Percentiles rank a stretch among this genome's conserved stretches.
These are phyloP conservation scores for Dipodascopsis uninucleata DNA, from an alignment of 805 yeast genomes.

Conservation along the genomic window DNA sequence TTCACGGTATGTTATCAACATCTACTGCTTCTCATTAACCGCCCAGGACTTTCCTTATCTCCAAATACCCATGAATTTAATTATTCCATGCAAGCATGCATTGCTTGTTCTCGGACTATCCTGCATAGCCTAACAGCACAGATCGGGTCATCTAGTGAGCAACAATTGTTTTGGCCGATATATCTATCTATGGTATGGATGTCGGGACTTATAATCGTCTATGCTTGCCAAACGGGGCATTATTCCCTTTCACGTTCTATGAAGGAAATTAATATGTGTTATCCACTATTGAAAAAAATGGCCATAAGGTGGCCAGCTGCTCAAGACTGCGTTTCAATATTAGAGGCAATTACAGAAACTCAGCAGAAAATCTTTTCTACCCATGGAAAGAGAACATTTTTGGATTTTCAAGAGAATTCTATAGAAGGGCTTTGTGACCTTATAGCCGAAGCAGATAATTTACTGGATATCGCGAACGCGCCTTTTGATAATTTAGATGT, in stretches of 20 bases:
- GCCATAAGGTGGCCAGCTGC: slow-evolving; percentile 7
- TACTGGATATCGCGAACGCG: background rate
- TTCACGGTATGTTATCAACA: slow-evolving; percentile 5
- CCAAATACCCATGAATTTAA: slow-evolving; percentile 1
- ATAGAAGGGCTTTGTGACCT: too few species aligned
- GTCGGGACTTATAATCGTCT: slow-evolving; percentile 4
- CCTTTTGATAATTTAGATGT: background rate
- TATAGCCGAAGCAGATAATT: too few species aligned
- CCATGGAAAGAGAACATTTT: background rate
- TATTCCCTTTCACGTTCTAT: background rate
- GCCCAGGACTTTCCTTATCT: slow-evolving; percentile 6
- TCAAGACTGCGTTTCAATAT: background rate
- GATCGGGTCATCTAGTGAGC: background rate
- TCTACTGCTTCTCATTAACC: slow-evolving; percentile 2
- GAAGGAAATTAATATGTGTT: background rate
- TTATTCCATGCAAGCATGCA: slow-evolving; percentile 3
- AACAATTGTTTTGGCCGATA: slow-evolving; percentile 6
- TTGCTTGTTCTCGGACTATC: slow-evolving; percentile 1
- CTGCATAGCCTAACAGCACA: slow-evolving; percentile 1
- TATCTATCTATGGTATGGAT: slow-evolving; percentile 4
- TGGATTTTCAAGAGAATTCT: background rate
- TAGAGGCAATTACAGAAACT: background rate
- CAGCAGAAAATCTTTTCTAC: background rate
- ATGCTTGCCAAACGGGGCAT: slow-evolving; percentile 3
- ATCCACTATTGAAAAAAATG: slow-evolving; percentile 1